phyloP scores from a whole-genome alignment of 352 stramenopile genomes.

The Phytophthora idaei region DNA sequence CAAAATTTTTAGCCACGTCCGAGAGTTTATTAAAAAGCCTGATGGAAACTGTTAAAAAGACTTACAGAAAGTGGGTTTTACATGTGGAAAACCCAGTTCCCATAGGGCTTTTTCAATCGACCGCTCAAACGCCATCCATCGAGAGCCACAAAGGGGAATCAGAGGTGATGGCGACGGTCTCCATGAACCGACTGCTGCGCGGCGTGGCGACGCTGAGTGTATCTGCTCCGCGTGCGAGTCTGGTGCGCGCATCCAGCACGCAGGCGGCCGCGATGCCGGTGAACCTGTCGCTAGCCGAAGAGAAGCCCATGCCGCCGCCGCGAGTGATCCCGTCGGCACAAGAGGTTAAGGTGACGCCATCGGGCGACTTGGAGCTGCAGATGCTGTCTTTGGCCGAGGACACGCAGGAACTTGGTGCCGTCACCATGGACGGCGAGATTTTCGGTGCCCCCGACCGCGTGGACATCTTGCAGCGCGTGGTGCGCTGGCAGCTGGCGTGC shows the following conservation, averaged over 20 bases:
- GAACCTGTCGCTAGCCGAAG: constrained; percentile 76
- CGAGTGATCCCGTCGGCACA: constrained; percentile 69
- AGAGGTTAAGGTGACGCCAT: constrained; percentile 53
- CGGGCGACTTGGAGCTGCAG: constrained; percentile 72
- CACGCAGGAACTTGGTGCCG: constrained; percentile 37
- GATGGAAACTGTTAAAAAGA: too few species aligned
- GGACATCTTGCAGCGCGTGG: constrained; percentile 89
- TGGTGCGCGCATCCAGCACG: constrained; percentile 37
- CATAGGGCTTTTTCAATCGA: constrained; percentile 7
- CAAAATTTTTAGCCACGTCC: too few species aligned
- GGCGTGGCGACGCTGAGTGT: constrained; percentile 62
- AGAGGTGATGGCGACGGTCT: constrained; percentile 33
- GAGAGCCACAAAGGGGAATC: constrained; percentile 15
- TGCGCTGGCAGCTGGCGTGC: constrained; percentile 88
- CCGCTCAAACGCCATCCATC: constrained; percentile 18
- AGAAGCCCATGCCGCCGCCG: constrained; percentile 71
- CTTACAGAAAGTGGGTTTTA: too few species aligned
- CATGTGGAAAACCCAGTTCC: too few species aligned
- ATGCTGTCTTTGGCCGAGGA: constrained; percentile 63
- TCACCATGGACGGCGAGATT: constrained; percentile 73
- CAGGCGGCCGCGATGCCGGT: constrained; percentile 38
- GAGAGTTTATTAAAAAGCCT: too few species aligned
- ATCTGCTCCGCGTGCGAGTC: constrained; percentile 48
- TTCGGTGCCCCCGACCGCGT: constrained; percentile 81
- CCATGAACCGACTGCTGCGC: constrained; percentile 66